A percentile compares a stretch with the other conserved stretches of the same genome.
Evolutionary conservation across 1,284 basidiomycete species (phyloP).

Genomic region (Amylostereum areolatum): DNA sequence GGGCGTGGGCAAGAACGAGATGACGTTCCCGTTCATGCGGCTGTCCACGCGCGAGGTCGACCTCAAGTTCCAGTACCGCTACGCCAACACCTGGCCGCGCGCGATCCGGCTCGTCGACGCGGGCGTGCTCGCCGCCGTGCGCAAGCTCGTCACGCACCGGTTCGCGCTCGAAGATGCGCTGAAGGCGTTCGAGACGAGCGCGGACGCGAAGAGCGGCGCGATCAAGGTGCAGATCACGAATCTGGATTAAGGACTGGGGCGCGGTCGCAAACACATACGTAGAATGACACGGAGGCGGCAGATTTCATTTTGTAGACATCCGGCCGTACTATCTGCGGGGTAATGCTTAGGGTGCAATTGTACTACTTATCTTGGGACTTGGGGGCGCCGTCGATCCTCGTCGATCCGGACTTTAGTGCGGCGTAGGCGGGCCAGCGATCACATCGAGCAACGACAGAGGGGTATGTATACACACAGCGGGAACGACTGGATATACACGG

Average conservation of each 20-base stretch:
- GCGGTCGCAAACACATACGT: no score
- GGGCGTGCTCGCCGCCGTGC: constrained; percentile 68
- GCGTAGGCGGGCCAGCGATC: no score
- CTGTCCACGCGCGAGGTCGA: constrained; percentile 63
- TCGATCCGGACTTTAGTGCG: no score
- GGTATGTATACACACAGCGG: no score
- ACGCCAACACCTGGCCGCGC: constrained; percentile 73
- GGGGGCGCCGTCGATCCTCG: no score
- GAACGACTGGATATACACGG: no score
- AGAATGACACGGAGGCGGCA: no score
- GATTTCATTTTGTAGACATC: no score
- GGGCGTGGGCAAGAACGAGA: constrained; percentile 55
- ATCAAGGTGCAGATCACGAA: constrained; percentile 55
- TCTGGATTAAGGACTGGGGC: neutral
- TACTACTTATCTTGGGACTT: no score
- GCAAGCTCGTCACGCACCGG: constrained; percentile 80
- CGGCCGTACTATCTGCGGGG: no score
- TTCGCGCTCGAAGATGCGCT: constrained; percentile 75
- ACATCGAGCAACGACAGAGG: no score
- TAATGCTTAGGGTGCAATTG: no score
- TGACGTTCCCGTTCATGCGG: constrained; percentile 61
- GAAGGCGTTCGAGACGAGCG: constrained; percentile 73
- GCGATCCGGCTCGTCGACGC: constrained; percentile 72
- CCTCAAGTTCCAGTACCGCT: constrained; percentile 58
- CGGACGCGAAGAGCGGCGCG: constrained; percentile 59